Conservation (phyloP, 2,329 filamentous ascomycete genomes). For the Ceratocystis papillata region DNA sequence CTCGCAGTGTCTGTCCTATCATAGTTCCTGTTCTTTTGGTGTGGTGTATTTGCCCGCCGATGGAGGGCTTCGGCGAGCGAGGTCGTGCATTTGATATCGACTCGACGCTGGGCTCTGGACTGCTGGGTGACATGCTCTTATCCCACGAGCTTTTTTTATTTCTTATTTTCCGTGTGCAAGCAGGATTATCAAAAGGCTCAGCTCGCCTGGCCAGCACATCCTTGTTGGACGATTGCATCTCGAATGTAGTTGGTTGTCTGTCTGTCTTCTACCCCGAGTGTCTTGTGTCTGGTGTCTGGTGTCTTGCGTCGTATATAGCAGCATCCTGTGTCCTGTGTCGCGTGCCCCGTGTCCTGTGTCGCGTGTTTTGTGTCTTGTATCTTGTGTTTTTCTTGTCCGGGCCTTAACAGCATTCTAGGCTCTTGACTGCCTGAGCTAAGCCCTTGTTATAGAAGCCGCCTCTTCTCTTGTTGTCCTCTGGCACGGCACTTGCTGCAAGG, state of each 20-base stretch:
- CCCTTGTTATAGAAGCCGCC: background rate
- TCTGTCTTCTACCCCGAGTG: background rate
- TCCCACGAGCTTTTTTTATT: background rate
- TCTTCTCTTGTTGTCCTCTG: constrained; percentile 12
- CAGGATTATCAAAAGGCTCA: constrained; percentile 15
- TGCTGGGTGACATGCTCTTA: too few relatives aligned
- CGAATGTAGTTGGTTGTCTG: background rate
- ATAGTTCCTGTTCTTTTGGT: too few relatives aligned
- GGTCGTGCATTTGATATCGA: too few relatives aligned
- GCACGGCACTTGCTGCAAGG: background rate
- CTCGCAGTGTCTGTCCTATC: too few relatives aligned
- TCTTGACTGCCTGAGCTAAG: background rate
- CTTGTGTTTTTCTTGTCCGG: background rate
- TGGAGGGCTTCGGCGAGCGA: too few relatives aligned
- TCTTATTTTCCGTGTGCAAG: background rate
- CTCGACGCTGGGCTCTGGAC: too few relatives aligned
- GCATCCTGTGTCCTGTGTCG: too few relatives aligned
- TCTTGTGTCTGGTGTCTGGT: background rate
- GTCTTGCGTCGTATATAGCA: too few relatives aligned
- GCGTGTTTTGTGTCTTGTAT: background rate
- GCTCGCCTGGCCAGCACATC: constrained; percentile 5
- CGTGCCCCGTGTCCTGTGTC: background rate
- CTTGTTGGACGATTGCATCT: background rate
- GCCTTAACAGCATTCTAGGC: background rate
- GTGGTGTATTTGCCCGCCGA: too few relatives aligned